These are phyloP conservation scores for Diaporthe citriasiana DNA, from an alignment of 2,329 filamentous ascomycete species.

Conservation along the genomic window DNA sequence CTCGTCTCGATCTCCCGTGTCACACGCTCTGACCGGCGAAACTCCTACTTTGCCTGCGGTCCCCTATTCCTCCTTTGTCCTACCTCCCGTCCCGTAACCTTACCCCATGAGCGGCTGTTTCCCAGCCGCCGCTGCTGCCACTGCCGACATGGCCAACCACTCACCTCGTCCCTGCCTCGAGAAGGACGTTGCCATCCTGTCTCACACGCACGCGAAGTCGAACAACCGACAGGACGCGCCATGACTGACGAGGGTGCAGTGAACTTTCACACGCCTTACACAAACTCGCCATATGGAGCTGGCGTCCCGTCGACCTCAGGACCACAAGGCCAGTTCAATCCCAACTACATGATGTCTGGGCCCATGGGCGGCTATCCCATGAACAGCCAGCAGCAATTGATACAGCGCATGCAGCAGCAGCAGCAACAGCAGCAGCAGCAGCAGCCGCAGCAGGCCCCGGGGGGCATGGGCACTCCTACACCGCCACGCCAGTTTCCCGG, in stretches of 20 bases:
- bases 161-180: slow-evolving; percentile 3
- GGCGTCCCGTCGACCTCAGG: slow-evolving; percentile 64
- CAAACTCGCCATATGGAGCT: slow-evolving; percentile 69
- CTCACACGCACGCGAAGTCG: background rate
- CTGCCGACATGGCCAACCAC: slow-evolving; percentile 8
- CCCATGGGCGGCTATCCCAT: slow-evolving; percentile 70
- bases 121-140: slow-evolving; percentile 13
- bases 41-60: slow-evolving; percentile 36
- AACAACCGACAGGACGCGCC: background rate
- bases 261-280: slow-evolving; percentile 71
- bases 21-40: slow-evolving; percentile 33
- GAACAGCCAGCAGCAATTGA: slow-evolving; percentile 60
- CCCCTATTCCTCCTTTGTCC: slow-evolving; percentile 39
- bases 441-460: slow-evolving; percentile 42
- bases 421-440: slow-evolving; percentile 35
- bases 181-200: background rate
- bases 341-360: slow-evolving; percentile 70
- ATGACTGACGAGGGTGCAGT: slow-evolving; percentile 55
- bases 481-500: slow-evolving; percentile 44
- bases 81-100: slow-evolving; percentile 8
- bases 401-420: slow-evolving; percentile 43
- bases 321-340: slow-evolving; percentile 62
- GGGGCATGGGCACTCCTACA: slow-evolving; percentile 47
- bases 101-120: background rate
- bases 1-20: slow-evolving; percentile 44